Conservation (phyloP, 2,329 filamentous ascomycete genomes). For the Aspergillus fumigatiaffinis region DNA sequence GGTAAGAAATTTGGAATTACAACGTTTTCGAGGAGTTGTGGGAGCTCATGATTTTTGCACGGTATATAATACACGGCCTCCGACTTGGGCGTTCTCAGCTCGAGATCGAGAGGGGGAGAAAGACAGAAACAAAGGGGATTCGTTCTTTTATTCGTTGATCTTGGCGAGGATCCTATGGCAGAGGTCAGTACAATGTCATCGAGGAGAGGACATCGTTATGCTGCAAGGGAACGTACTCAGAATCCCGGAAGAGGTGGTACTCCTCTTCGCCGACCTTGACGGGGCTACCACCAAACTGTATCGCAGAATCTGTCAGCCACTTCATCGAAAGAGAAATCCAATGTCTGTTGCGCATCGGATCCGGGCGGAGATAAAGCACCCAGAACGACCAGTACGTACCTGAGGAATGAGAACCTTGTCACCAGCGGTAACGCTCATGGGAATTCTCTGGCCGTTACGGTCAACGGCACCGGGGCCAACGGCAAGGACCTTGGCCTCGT, state of each 20-base stretch:
- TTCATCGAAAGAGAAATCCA: background rate
- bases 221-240: conserved; percentile 69
- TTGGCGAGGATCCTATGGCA: conserved; percentile 83
- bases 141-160: conserved; percentile 81
- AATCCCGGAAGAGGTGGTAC: conserved; percentile 92
- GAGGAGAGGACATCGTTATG: background rate
- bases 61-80: conserved; percentile 33
- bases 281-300: conserved; percentile 83
- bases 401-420: conserved; percentile 95
- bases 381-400: conserved; percentile 51
- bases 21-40: conserved; percentile 14
- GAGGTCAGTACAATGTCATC: conserved; percentile 13
- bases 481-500: conserved; percentile 93
- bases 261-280: conserved; percentile 98
- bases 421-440: conserved; percentile 75
- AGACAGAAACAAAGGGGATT: conserved; percentile 11
- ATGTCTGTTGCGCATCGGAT: background rate
- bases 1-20: conserved; percentile 19
- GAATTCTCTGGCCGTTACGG: conserved; percentile 82
- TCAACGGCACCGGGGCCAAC: conserved; percentile 86
- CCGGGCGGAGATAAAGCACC: conserved; percentile 10
- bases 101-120: conserved; percentile 12
- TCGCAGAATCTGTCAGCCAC: conserved; percentile 17
- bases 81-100: conserved; percentile 9
- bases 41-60: conserved; percentile 28